These are phyloP conservation scores for Phytopythium montanum DNA, from an alignment of 352 stramenopile genomes.

Conservation along the genomic window DNA sequence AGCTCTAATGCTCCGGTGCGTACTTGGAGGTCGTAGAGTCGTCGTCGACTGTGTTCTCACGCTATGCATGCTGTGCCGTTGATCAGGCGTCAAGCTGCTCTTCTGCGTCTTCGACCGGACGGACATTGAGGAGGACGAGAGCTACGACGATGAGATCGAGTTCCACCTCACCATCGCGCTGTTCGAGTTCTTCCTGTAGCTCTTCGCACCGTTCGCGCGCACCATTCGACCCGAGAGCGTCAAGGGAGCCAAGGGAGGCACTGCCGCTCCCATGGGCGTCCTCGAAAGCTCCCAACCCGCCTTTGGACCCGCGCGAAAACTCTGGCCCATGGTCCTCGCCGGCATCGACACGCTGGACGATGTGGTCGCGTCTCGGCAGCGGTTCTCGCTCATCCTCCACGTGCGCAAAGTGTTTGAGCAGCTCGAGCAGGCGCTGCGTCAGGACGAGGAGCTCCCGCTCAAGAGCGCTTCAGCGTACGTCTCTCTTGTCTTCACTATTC, in stretches of 20 bases:
- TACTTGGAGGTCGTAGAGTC: background rate
- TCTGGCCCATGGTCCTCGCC: constrained; percentile 47
- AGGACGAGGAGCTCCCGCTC: constrained; percentile 28
- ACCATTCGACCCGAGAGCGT: constrained; percentile 17
- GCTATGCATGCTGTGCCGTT: too few relatives aligned
- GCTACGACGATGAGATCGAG: constrained; percentile 72
- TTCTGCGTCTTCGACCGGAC: constrained; percentile 71
- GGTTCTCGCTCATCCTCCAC: constrained; percentile 65
- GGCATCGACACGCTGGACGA: constrained; percentile 44
- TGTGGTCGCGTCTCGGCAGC: constrained; percentile 45
- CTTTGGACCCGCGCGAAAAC: constrained; percentile 33
- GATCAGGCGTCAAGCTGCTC: constrained; percentile 56
- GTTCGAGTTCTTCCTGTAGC: constrained; percentile 54
- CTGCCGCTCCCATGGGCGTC: constrained; percentile 9
- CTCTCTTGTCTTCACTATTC: too few relatives aligned
- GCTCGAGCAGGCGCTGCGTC: constrained; percentile 34
- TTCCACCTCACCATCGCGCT: constrained; percentile 57
- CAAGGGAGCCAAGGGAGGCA: background rate
- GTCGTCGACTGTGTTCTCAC: background rate
- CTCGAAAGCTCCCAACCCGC: constrained; percentile 31
- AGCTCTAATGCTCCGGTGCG: constrained; percentile 38
- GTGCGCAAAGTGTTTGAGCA: constrained; percentile 60
- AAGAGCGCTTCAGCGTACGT: constrained; percentile 34
- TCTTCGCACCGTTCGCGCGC: constrained; percentile 41
- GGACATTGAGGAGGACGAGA: constrained; percentile 66